Conservation (phyloP, 2,329 filamentous ascomycete genomes). For the Lojkania enalia region DNA sequence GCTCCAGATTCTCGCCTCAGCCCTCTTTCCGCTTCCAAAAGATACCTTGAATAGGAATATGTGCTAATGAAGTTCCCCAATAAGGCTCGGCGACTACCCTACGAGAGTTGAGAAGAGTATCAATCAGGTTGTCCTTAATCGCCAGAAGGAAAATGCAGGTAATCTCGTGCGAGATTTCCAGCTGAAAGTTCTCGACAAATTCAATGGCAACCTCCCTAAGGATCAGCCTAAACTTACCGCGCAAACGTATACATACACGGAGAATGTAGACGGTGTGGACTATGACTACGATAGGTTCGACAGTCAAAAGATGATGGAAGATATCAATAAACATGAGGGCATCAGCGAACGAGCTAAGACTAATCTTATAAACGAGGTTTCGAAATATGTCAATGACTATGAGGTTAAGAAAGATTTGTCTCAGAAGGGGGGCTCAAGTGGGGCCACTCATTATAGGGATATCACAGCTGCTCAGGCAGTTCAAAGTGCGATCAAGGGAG, state of each 20-base stretch:
- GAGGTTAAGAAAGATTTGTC: not conserved
- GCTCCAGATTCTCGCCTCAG: too few relatives aligned
- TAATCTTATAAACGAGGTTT: not conserved
- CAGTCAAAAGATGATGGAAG: not conserved
- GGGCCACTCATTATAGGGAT: not conserved
- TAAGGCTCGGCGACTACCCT: too few relatives aligned
- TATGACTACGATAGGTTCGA: not conserved
- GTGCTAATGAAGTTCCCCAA: too few relatives aligned
- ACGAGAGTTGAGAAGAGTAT: not conserved
- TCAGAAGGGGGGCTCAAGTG: not conserved
- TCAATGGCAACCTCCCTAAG: too few relatives aligned
- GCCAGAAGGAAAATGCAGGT: not conserved
- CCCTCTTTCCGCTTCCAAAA: too few relatives aligned
- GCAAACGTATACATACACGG: not conserved
- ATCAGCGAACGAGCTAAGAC: not conserved
- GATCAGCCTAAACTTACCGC: too few relatives aligned
- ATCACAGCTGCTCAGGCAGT: constrained; percentile 1
- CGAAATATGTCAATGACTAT: not conserved
- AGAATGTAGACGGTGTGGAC: not conserved
- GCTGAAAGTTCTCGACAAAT: too few relatives aligned
- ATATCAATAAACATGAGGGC: not conserved
- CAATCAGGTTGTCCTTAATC: not conserved
- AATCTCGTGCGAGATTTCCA: not conserved
- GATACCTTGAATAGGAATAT: too few relatives aligned
- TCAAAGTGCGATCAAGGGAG: not conserved